Base-by-base conservation (phyloP, 1,139 yeast species). In the Saccharomyces hybrid region DNA sequence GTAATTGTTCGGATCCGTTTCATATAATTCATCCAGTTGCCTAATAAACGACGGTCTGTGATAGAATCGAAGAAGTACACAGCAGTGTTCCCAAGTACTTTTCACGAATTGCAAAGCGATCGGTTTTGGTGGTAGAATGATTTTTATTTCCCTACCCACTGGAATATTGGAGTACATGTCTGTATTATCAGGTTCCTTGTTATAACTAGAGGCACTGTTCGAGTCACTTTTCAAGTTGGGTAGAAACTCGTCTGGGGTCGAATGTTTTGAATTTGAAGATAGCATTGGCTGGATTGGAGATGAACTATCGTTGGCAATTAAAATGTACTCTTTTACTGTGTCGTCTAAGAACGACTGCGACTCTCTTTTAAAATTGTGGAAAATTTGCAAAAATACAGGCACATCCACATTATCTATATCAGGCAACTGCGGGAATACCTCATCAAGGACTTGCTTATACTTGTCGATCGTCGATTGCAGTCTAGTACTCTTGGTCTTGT, bases 81-180 rank as follows among this genome's bases (percentile, higher is more conserved):
- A 89, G 0, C 96, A 95, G 61, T 87, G 85, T 58, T 85, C 83
- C 95, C 97, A 90, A 2, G 95, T 87, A 41, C 84, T 81, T 59
- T 83, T 83, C 23, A 89, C 84, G 59, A 90, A 77, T 62, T 83
- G 82, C 41, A 87, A 70, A 0, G 97, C 95, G 14, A 81, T 80
- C 48, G 83, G 83, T 63, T 88, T 85, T 2, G 93, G 80, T 0
- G 97, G 97, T 49, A 90, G 72, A 6, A 85, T 82, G 51, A 88
- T 79, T 61, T 79, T 83, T 61, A 88, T 79, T 64, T 84, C 73
- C 61, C 75, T 61, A 62, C 76, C 68, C 63, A 74, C 54, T 63
- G 59, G 56, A 48, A 44, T 66, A 7, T 75, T 72, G 58, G 73
- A 75, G 48, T 68, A 65, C 1, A 74, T 70, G 4, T 73, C 81